phyloP scores from a whole-genome alignment of 306 rosid species.

The Cercis canadensis region DNA sequence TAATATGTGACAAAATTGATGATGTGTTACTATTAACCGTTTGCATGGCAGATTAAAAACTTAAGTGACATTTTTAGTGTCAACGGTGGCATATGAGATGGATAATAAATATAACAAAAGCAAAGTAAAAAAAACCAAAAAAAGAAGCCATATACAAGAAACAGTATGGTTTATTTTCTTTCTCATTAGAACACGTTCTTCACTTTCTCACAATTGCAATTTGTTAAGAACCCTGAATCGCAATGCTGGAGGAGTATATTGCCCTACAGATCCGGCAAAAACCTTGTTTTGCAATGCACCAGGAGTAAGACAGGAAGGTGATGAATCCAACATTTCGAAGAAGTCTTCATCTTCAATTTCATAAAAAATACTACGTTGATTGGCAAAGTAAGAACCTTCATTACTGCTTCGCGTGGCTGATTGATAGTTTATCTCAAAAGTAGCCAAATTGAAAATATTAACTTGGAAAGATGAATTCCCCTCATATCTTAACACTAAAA shows the following conservation, averaged over 20 bases:
- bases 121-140: too few relatives aligned
- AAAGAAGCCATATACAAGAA: too few relatives aligned
- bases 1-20: too few relatives aligned
- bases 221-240: conserved; percentile 81
- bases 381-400: conserved; percentile 59
- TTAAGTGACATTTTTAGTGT: too few relatives aligned
- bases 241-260: conserved; percentile 64
- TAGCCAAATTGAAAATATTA: conserved; percentile 69
- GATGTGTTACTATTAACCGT: too few relatives aligned
- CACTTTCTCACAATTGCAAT: too few relatives aligned
- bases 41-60: too few relatives aligned
- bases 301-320: conserved; percentile 43
- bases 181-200: too few relatives aligned
- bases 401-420: conserved; percentile 51
- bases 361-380: conserved; percentile 62
- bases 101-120: too few relatives aligned
- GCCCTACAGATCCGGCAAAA: conserved; percentile 55
- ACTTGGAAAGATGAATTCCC: conserved; percentile 81
- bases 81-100: too few relatives aligned
- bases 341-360: conserved; percentile 87
- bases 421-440: conserved; percentile 82
- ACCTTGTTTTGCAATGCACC: conserved; percentile 62
- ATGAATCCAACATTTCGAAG: conserved; percentile 54
- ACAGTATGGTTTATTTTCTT: too few relatives aligned
- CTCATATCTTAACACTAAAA: conserved; percentile 78